Evolutionary conservation across 495 filamentous ascomycete genomes (phyloP).

Genomic region (Entonaema liquescens): DNA sequence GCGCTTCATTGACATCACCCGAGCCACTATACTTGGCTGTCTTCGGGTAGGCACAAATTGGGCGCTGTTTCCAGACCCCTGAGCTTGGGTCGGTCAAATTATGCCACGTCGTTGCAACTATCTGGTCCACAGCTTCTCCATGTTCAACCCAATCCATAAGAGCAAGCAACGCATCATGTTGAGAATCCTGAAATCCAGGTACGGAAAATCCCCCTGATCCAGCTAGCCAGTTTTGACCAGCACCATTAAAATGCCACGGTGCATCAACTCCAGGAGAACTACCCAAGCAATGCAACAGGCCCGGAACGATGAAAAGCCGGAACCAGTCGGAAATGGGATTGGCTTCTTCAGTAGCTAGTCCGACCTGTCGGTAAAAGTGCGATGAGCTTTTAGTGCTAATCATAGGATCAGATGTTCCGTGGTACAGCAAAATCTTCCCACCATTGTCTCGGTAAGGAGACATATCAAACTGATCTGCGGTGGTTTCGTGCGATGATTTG

Average conservation of each 20-base stretch:
- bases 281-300: slow-evolving; percentile 50
- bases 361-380: slow-evolving; percentile 52
- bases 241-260: slow-evolving; percentile 52
- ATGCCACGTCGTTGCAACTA: slow-evolving; percentile 56
- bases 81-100: slow-evolving; percentile 36
- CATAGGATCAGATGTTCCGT: slow-evolving; percentile 59
- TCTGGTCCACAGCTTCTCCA: slow-evolving; percentile 46
- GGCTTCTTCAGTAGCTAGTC: slow-evolving; percentile 22
- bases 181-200: slow-evolving; percentile 54
- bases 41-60: slow-evolving; percentile 55
- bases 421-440: slow-evolving; percentile 65
- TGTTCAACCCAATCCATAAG: slow-evolving; percentile 64
- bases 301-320: slow-evolving; percentile 48
- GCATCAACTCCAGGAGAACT: slow-evolving; percentile 44
- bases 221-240: slow-evolving; percentile 39
- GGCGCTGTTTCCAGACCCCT: slow-evolving; percentile 54
- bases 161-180: slow-evolving; percentile 59
- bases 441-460: slow-evolving; percentile 53
- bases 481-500: slow-evolving; percentile 29
- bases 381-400: slow-evolving; percentile 52
- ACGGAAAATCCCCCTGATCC: slow-evolving; percentile 36
- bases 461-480: slow-evolving; percentile 59
- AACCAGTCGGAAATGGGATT: slow-evolving; percentile 43
- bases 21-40: slow-evolving; percentile 39
- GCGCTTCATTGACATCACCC: slow-evolving; percentile 17